Evolutionary conservation across 371 early-diverging fungal genomes (phyloP).

Genomic region (Syncephalis fuscata): DNA sequence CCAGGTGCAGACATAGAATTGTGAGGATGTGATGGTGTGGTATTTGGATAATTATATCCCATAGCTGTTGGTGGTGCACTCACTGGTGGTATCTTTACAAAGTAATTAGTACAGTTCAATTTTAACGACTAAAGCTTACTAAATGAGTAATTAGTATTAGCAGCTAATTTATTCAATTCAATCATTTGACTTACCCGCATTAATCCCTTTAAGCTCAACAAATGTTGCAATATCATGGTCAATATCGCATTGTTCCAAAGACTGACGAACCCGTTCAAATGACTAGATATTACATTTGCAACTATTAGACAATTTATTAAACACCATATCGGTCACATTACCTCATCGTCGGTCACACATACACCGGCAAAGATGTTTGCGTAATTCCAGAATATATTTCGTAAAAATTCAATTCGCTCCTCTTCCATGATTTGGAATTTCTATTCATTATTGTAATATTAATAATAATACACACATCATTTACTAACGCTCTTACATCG

Average conservation of each 20-base stretch:
- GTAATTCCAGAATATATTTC: constrained; percentile 62
- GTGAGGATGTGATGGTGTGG: background rate
- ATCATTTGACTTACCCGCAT: too few relatives aligned
- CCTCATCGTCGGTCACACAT: constrained; percentile 76
- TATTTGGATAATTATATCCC: background rate
- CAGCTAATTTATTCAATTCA: too few relatives aligned
- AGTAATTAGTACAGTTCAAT: background rate
- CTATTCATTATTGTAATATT: background rate
- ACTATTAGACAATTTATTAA: background rate
- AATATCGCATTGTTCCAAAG: constrained; percentile 26
- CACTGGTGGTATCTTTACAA: background rate
- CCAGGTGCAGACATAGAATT: background rate
- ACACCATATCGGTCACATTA: constrained; percentile 5
- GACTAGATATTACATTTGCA: constrained; percentile 9
- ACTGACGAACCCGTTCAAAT: constrained; percentile 23
- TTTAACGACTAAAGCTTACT: background rate
- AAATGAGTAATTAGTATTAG: background rate
- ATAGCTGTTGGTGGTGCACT: constrained; percentile 2
- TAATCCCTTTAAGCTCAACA: constrained; percentile 7
- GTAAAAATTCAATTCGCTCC: constrained; percentile 64
- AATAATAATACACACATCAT: background rate
- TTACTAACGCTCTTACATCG: constrained; percentile 9
- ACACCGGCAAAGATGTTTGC: constrained; percentile 66
- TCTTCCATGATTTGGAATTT: constrained; percentile 65
- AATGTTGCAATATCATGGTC: constrained; percentile 21